Conservation (phyloP, 768 basidiomycete species). For the Auricularia sp. region DNA sequence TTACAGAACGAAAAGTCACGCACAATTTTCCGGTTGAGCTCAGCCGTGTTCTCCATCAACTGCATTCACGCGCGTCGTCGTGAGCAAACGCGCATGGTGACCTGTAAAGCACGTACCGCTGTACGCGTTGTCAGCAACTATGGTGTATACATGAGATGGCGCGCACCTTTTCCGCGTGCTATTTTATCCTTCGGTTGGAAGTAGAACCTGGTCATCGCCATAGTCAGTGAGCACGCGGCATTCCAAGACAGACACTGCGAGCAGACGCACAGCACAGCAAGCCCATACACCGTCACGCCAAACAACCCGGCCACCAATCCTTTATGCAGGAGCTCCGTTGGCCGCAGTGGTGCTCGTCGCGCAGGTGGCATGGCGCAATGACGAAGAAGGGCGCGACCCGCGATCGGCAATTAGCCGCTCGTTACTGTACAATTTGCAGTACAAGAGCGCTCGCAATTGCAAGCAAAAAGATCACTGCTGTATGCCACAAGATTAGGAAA, state of each 20-base stretch:
- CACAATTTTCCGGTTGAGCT: not conserved
- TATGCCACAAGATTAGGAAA: not conserved
- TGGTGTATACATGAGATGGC: not conserved
- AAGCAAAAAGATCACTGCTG: not conserved
- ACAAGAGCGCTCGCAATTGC: not conserved
- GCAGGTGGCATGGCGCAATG: not conserved
- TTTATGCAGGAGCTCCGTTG: not conserved
- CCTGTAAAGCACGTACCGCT: not conserved
- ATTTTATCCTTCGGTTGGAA: slow-evolving; percentile 1
- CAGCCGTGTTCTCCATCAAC: not conserved
- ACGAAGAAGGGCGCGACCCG: not conserved
- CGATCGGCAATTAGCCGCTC: not conserved
- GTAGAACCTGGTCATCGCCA: not conserved
- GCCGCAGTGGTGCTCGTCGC: not conserved
- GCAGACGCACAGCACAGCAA: not conserved
- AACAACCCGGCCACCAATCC: not conserved
- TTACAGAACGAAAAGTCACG: not conserved
- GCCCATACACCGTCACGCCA: not conserved
- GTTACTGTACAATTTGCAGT: not conserved
- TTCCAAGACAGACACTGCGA: not conserved
- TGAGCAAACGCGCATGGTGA: not conserved
- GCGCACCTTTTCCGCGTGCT: not conserved
- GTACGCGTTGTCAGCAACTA: not conserved
- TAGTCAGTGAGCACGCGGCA: not conserved
- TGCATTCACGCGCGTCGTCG: not conserved